Base-by-base conservation (phyloP, 352 stramenopile genomes). In the Vaucheria bursata region DNA sequence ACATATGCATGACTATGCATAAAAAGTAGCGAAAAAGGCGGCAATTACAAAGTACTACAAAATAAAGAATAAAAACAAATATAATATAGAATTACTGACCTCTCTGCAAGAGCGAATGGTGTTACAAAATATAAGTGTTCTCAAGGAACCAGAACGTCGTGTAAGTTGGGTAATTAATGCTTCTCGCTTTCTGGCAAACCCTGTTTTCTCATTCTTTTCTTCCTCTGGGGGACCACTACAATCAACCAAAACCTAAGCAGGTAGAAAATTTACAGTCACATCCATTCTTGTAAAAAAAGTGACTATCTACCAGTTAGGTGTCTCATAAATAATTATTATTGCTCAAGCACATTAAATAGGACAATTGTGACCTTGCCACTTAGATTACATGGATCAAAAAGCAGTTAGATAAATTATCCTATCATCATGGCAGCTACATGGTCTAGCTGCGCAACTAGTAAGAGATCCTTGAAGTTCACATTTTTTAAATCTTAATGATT, bases 41-140 rank as follows among this genome's bases (percentile, higher is more conserved):
- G n/a, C n/a, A n/a, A n/a, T n/a, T n/a, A n/a, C n/a, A n/a, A n/a
- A n/a, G n/a, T n/a, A n/a, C n/a, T n/a, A n/a, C n/a, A n/a, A n/a
- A n/a, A n/a, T n/a, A n/a, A n/a, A n/a, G n/a, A n/a, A n/a, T n/a
- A n/a, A n/a, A n/a, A n/a, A n/a, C n/a, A n/a, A n/a, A n/a, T n/a
- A n/a, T n/a, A n/a, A n/a, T n/a, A n/a, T n/a, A n/a, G n/a, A n/a
- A 25, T 7, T 32, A 73, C 53, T 52, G 36, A 66, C 77, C 77
- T 82, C 70, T 25, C 77, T 77, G 71, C 77, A 82, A 32, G 7
- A 69, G 31, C 91, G 86, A n/a, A 93, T 89, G 4, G 89, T 92
- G 86, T 93, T 93, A 75, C 89, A 93, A 80, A 93, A 93, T n/a
- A 93, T 81, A 5, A 93, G 81, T 5, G 89, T 91, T 52, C 87